Base-by-base conservation (phyloP, 2,329 filamentous ascomycete genomes). In the Triangularia verruculosa region DNA sequence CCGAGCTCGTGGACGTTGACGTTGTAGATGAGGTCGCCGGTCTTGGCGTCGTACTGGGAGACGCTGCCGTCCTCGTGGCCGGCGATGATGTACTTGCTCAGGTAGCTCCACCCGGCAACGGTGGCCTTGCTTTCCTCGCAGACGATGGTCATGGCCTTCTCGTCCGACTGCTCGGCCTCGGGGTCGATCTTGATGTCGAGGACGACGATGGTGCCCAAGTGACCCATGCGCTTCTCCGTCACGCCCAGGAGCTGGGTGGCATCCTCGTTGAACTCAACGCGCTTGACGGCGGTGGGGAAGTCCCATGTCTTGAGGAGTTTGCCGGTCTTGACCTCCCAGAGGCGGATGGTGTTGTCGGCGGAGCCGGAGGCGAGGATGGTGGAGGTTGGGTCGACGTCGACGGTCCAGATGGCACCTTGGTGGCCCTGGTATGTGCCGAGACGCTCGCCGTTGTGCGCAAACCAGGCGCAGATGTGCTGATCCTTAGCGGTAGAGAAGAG, bases 181-280 rank as follows among this genome's bases (percentile, higher is more conserved):
- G 91, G 85, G 75, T 96, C 93, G 70, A 89, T 86, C 78, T 87
- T 89, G 83, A 99, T 90, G 77, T 97, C 91, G 75, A 96, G 86
- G 68, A 98, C 93, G 67, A 94, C 89, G 74, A 99, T 97, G 71
- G 93, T 96, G 75, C 92, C 92, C 70, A 98, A 84, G 80, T 92
- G 94, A 71, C 95, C 95, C 87, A 96, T 97, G 74, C 95, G 92
- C 90, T 97, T 97, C 83, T 99, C 95, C 61, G 95, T 99, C 68
- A 99, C 93, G 68, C 92, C 94, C 69, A 99, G 83, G 72, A 99
- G 84, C 80, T 91, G 87, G 74, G 86, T 90, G 74, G 94, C 95
- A 79, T 99, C 95, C 74, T 96, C 90, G 76, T 89, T 93, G 83
- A 99, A 99, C 81, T 97, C 94, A 77, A 97, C 93, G 73, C 95